These are phyloP conservation scores for Nemania sp. DNA, from an alignment of 2,329 filamentous ascomycete species.

Conservation along the genomic window DNA sequence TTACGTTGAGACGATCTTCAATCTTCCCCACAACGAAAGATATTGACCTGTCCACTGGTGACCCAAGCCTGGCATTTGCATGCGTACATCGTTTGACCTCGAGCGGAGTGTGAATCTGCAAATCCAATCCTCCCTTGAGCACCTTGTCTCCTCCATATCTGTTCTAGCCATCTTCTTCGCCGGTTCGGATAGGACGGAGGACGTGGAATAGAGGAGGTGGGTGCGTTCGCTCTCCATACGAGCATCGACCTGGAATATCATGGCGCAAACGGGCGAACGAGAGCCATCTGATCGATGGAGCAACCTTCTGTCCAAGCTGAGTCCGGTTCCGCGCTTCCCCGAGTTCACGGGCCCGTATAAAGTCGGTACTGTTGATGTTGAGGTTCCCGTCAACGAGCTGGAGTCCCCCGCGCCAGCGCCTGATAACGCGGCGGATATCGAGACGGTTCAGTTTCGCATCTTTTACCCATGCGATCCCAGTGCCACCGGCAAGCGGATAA, in stretches of 20 bases:
- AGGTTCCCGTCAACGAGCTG: conserved; percentile 70
- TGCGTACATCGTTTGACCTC: too few species aligned
- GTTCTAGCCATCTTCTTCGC: background rate
- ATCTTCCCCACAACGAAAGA: background rate
- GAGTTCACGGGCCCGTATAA: conserved; percentile 76
- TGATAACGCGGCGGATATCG: conserved; percentile 59
- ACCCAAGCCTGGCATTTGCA: too few species aligned
- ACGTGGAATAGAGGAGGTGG: background rate
- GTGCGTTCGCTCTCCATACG: background rate
- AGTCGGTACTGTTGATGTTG: conserved; percentile 80
- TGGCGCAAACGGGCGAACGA: conserved; percentile 31
- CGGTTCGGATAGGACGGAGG: background rate
- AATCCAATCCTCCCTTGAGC: background rate
- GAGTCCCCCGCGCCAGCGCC: conserved; percentile 58
- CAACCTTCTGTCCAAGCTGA: conserved; percentile 60
- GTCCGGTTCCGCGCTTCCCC: conserved; percentile 73
- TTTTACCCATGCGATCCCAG: conserved; percentile 73
- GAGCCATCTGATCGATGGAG: conserved; percentile 46
- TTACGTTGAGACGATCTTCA: background rate
- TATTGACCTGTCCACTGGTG: too few species aligned
- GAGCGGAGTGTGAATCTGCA: too few species aligned
- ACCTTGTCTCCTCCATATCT: background rate
- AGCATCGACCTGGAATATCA: background rate
- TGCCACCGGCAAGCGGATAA: conserved; percentile 62
- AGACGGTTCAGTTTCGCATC: conserved; percentile 78